A percentile compares a stretch with the other conserved stretches of the same genome.
Conservation (phyloP, 768 basidiomycete genomes). For the Boletus subcaerulescens region DNA sequence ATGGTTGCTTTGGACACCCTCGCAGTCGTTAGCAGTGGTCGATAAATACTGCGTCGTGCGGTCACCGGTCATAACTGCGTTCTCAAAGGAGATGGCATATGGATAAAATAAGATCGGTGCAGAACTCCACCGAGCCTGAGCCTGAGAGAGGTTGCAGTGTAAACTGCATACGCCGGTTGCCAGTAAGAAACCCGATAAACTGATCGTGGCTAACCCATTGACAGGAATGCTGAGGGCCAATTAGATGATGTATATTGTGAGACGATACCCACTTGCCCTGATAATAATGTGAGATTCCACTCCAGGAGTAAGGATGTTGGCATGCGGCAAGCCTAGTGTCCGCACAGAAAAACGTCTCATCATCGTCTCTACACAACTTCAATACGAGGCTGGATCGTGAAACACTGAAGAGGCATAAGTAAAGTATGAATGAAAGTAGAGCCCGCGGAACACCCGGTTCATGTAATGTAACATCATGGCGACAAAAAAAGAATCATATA, state of each 20-base stretch:
- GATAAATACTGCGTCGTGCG: constrained; percentile 10
- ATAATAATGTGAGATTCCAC: too few relatives aligned
- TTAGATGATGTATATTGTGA: too few relatives aligned
- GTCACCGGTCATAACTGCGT: neutral
- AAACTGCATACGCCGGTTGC: neutral
- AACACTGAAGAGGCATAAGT: constrained; percentile 8
- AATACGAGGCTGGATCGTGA: constrained; percentile 1
- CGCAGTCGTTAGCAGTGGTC: neutral
- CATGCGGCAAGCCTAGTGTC: too few relatives aligned
- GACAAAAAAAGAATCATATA: constrained; percentile 3
- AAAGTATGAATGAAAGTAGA: constrained; percentile 9
- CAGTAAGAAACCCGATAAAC: neutral
- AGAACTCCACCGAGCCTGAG: too few relatives aligned
- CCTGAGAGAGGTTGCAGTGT: too few relatives aligned
- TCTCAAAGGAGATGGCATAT: neutral
- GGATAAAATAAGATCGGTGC: neutral
- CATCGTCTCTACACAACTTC: neutral
- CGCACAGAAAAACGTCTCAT: too few relatives aligned
- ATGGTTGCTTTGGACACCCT: neutral
- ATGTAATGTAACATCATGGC: neutral
- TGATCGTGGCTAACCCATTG: too few relatives aligned
- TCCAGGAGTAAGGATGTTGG: too few relatives aligned
- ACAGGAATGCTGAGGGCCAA: too few relatives aligned
- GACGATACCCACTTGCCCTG: too few relatives aligned
- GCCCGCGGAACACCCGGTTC: neutral